Evolutionary conservation across 441 rosid genomes (phyloP).

Genomic region (Populus hybrid): DNA sequence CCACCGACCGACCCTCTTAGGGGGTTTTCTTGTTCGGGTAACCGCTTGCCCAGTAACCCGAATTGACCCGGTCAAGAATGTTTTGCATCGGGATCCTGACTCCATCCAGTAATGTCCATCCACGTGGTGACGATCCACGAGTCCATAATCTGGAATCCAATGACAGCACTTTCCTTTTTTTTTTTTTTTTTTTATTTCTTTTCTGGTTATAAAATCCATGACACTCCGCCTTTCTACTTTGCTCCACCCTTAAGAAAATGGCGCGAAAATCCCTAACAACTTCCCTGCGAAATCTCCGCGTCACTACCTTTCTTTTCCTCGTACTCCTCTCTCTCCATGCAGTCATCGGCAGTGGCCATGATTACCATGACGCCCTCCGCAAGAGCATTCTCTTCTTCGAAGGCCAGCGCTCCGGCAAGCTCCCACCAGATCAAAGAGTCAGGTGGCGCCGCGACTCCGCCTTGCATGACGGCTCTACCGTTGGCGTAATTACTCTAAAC

Average conservation of each 20-base stretch:
- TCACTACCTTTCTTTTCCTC: conserved; percentile 22
- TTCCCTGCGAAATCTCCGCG: conserved; percentile 24
- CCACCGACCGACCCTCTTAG: too few species aligned
- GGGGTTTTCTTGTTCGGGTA: neutral
- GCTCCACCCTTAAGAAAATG: conserved; percentile 34
- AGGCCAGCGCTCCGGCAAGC: conserved; percentile 87
- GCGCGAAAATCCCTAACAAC: conserved; percentile 52
- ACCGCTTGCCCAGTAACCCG: conserved; percentile 7
- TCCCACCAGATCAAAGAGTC: conserved; percentile 66
- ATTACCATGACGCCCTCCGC: conserved; percentile 73
- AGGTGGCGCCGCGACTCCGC: conserved; percentile 74
- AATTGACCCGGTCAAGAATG: conserved; percentile 20
- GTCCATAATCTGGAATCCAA: conserved; percentile 63
- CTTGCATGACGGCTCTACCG: conserved; percentile 65
- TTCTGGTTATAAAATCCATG: conserved; percentile 40
- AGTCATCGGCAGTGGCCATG: conserved; percentile 36
- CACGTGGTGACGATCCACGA: conserved; percentile 43
- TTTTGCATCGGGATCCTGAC: conserved; percentile 34
- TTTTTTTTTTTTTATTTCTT: neutral
- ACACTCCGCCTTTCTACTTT: conserved; percentile 17
- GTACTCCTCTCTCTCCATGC: conserved; percentile 25
- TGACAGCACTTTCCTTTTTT: conserved; percentile 26
- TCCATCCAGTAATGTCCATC: conserved; percentile 22
- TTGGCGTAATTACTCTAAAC: conserved; percentile 43
- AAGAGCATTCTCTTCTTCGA: conserved; percentile 93